phyloP scores from a whole-genome alignment of 2,329 filamentous ascomycete species.

The Bipolaris bicolor region DNA sequence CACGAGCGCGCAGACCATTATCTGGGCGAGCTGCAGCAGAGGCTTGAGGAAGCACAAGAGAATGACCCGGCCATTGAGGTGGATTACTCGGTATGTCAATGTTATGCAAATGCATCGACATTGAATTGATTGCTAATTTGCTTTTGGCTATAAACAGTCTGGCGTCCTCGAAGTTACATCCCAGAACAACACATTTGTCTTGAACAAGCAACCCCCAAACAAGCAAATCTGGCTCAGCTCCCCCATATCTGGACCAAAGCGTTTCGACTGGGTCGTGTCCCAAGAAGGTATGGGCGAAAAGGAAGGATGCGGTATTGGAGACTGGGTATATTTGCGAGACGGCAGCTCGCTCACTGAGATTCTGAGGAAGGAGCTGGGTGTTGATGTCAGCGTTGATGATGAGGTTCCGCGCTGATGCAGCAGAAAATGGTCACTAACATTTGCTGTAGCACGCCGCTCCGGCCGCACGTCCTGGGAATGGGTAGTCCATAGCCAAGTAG shows the following conservation, averaged over 20 bases:
- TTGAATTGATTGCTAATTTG: conserved; percentile 13
- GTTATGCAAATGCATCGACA: not conserved
- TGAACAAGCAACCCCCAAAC: conserved; percentile 99
- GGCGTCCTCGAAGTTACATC: conserved; percentile 81
- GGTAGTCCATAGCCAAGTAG: conserved; percentile 8
- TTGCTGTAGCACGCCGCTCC: not conserved
- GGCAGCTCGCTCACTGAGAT: conserved; percentile 76
- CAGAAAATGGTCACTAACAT: conserved; percentile 2
- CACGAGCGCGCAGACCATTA: conserved; percentile 78
- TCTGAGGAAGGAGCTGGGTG: conserved; percentile 75
- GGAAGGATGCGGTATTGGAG: conserved; percentile 73
- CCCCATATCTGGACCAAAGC: conserved; percentile 87
- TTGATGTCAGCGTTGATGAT: conserved; percentile 56
- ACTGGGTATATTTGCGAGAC: conserved; percentile 90
- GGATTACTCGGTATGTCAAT: conserved; percentile 77
- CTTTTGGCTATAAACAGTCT: conserved; percentile 62
- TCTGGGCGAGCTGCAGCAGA: conserved; percentile 64
- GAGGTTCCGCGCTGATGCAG: conserved; percentile 36
- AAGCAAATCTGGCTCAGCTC: conserved; percentile 97
- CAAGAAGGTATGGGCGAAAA: conserved; percentile 79
- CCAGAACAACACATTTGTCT: conserved; percentile 77
- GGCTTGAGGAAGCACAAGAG: conserved; percentile 78
- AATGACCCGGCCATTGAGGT: conserved; percentile 77
- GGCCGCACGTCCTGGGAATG: not conserved
- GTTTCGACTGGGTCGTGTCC: conserved; percentile 84